These are phyloP conservation scores for Lasiodiplodia hormozganensis DNA, from an alignment of 2,329 filamentous ascomycete species.

Conservation along the genomic window DNA sequence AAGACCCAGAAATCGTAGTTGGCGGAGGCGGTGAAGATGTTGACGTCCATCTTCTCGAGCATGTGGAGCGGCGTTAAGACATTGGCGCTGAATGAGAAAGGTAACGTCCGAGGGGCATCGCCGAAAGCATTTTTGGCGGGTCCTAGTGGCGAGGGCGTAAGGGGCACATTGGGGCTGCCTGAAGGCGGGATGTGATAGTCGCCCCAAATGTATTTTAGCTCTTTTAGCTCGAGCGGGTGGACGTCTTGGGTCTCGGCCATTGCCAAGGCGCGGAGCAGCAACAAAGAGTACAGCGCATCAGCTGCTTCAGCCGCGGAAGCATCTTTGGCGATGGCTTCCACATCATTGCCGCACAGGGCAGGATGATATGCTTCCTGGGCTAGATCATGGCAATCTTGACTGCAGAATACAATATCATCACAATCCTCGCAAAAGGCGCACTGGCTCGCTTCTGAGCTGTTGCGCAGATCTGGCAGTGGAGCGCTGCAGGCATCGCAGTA, in stretches of 20 bases:
- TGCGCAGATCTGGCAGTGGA: conserved; percentile 61
- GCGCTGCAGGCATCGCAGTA: conserved; percentile 89
- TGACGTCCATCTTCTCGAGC: conserved; percentile 83
- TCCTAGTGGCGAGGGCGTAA: conserved; percentile 27
- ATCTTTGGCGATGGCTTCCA: conserved; percentile 65
- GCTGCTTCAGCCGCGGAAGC: conserved; percentile 64
- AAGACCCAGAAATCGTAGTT: conserved; percentile 80
- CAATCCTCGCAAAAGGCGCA: conserved; percentile 61
- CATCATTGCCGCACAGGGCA: conserved; percentile 62
- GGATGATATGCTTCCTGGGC: conserved; percentile 65
- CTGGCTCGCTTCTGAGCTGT: conserved; percentile 28
- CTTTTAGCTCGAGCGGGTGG: conserved; percentile 66
- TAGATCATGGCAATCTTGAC: conserved; percentile 60
- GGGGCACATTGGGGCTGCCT: neutral
- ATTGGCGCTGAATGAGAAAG: conserved; percentile 79
- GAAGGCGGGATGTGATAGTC: conserved; percentile 54
- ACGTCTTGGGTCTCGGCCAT: conserved; percentile 66
- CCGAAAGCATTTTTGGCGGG: conserved; percentile 34
- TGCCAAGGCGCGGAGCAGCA: conserved; percentile 65
- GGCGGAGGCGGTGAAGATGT: conserved; percentile 63
- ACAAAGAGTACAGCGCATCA: conserved; percentile 65
- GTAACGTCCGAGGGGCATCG: conserved; percentile 64
- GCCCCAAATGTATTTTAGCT: conserved; percentile 71
- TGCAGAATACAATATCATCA: conserved; percentile 67
- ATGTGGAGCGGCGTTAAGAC: conserved; percentile 77